phyloP scores from a whole-genome alignment of 257 asterid genomes.

The Cruciata laevipes region DNA sequence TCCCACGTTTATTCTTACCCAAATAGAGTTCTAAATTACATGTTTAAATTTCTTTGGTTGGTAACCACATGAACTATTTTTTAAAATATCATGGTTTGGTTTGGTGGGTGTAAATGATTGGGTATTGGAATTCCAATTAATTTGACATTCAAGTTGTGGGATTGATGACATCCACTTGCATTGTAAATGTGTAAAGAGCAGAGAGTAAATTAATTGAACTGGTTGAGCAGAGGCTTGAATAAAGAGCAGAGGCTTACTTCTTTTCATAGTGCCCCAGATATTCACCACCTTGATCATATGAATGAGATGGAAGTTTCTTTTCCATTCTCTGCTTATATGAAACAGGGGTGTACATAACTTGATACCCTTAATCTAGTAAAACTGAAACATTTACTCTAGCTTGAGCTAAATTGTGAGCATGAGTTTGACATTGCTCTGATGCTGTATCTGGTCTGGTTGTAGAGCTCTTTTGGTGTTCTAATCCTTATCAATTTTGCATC shows the following conservation, averaged over 20 bases:
- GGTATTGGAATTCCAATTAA: background rate
- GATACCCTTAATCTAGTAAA: background rate
- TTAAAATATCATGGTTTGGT: too few relatives aligned
- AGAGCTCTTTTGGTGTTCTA: too few relatives aligned
- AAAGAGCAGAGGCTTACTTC: slow-evolving; percentile 12
- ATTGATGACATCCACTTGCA: background rate
- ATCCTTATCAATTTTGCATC: too few relatives aligned
- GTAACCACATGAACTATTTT: too few relatives aligned
- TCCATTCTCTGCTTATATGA: slow-evolving; percentile 15
- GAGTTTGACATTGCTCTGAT: background rate
- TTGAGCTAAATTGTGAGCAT: background rate
- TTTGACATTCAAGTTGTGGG: background rate
- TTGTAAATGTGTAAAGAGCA: background rate
- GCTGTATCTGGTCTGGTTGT: background rate
- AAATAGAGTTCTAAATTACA: background rate
- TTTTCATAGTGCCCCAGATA: slow-evolving; percentile 36
- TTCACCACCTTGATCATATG: slow-evolving; percentile 16
- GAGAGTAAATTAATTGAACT: slow-evolving; percentile 1
- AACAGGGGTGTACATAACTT: slow-evolving; percentile 17
- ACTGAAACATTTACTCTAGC: background rate
- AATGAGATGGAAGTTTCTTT: slow-evolving; percentile 13
- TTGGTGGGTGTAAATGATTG: background rate
- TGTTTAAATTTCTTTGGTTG: background rate
- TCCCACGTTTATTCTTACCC: background rate
- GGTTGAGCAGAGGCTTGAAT: slow-evolving; percentile 25